Evolutionary conservation across 345 rosid species (phyloP), one percentile per base, ranked within the genome.

Genomic region (Salix suchowensis): DNA sequence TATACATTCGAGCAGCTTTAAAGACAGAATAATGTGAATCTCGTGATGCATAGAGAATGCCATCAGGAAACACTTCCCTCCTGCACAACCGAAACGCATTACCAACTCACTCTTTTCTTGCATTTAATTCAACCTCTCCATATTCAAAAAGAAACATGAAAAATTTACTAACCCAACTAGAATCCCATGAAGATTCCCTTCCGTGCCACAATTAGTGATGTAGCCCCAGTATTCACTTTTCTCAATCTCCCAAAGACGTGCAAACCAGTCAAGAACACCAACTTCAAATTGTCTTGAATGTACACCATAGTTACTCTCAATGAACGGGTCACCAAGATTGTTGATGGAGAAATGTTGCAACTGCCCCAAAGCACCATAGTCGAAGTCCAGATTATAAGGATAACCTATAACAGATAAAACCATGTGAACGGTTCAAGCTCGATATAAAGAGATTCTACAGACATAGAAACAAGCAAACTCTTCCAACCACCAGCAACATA

Each of bases 201-300:
- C 99, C 11, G 99, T 96, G 30, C 99, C 99, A 73, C 99, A 93
- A 66, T 93, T 96, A 50, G 99, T 96, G 54, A 96, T 96, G 79
- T 96, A 96, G 65, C 99, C 99, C 99, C 99, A 96, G 83, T 93
- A 96, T 64, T 96, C 92, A 84, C 85, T 79, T 82, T 90, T 91
- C 87, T 93, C 97, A n/a, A 96, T 86, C 81, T 96, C 99, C 99
- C 99, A 93, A 14, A 96, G 80, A 77, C 96, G 94, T 54, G 99
- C 99, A 88, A 96, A 96, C 99, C 99, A 96, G 85, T 96, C 98
- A 83, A 96, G 83, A 30, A 96, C 98, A n/a, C 99, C 99, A 40
- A 96, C 98, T 85, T 96, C 99, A 80, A 96, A 96, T 69, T 94
- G 94, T 73, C 99, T 89, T 23, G 99, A 96, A 84, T 96, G 99